Conservation (phyloP, 2,329 filamentous ascomycete genomes). For the Aspergillus neoniger region DNA sequence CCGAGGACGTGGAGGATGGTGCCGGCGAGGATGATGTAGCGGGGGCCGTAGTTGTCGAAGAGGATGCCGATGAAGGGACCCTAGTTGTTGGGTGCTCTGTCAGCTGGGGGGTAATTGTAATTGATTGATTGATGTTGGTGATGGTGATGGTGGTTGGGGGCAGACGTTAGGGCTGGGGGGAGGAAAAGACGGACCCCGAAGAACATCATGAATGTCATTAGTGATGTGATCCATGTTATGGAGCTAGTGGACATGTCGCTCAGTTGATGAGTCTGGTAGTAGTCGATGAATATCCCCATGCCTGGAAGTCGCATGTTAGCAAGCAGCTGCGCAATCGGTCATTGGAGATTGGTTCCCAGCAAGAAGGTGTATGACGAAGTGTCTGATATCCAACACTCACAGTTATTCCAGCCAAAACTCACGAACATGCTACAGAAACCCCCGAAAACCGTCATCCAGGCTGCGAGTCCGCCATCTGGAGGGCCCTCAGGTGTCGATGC, state of each 20-base stretch:
- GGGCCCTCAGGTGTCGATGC: constrained; percentile 19
- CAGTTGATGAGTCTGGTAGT: constrained; percentile 21
- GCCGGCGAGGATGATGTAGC: constrained; percentile 53
- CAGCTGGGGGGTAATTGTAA: not conserved
- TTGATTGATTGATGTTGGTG: not conserved
- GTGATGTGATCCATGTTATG: constrained; percentile 19
- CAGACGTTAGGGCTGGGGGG: not conserved
- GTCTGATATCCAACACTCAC: constrained; percentile 28
- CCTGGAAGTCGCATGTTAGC: constrained; percentile 13
- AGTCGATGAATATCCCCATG: constrained; percentile 31
- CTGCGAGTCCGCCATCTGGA: constrained; percentile 35
- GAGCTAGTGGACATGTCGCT: constrained; percentile 11
- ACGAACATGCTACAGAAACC: constrained; percentile 51
- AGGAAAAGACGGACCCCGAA: constrained; percentile 12
- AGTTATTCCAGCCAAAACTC: constrained; percentile 55
- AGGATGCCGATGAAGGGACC: constrained; percentile 16
- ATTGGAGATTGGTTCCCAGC: not conserved
- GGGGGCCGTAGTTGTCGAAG: constrained; percentile 63
- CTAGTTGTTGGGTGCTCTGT: not conserved
- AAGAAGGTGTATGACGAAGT: not conserved
- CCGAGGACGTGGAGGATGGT: constrained; percentile 58
- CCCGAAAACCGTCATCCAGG: constrained; percentile 52
- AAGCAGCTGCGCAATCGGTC: not conserved
- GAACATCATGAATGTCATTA: constrained; percentile 19
- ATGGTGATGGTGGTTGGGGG: not conserved